Evolutionary conservation across 106 monocot genomes (phyloP), one percentile per base, ranked within the genome.

Genomic region (Acorus calamus): DNA sequence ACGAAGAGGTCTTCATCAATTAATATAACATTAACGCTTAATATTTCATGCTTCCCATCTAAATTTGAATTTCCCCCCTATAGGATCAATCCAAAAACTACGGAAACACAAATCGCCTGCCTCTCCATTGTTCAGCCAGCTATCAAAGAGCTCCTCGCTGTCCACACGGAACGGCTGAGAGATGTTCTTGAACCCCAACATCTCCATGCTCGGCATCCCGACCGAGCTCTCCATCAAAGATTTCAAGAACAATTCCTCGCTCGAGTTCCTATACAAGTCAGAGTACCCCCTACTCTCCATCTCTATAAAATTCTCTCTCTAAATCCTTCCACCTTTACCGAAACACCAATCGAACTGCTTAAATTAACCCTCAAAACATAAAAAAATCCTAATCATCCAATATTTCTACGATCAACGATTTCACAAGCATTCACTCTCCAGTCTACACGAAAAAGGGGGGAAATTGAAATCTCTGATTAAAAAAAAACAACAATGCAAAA

Each of bases 71-170:
- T 28, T 28, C 1, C 28, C 28, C 42, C 56, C 6, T 60, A 43
- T 3, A 13, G 12, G 4, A 66, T 47, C 28, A 66, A 42, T 57
- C 4, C 41, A 46, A 56, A 49, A 42, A 12, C 65, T 52, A 14
- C 4, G 57, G 55, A 67, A 57, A 7, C 3, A 9, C 46, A 11
- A 55, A 47, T 11, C 66, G 56, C 76, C 81, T 85, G 73, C 85
- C 85, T 85, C 85, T 50, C 67, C 81, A 52, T 75, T 85, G 71
- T 65, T 72, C 51, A 85, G 69, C 85, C 85, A 85, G 62, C 61
- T 78, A 54, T 75, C 75, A 71, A 85, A 85, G 28, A 85, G 72
- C 69, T 85, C 80, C 77, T 85, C 85, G 57, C 85, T 85, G 13
- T 85, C 85, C 50, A 59, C 75, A 46, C 85, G 57, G 57, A 85